Evolutionary conservation across 345 rosid species (phyloP), one percentile per base, ranked within the genome.

Genomic region (Odontarrhena argentea): DNA sequence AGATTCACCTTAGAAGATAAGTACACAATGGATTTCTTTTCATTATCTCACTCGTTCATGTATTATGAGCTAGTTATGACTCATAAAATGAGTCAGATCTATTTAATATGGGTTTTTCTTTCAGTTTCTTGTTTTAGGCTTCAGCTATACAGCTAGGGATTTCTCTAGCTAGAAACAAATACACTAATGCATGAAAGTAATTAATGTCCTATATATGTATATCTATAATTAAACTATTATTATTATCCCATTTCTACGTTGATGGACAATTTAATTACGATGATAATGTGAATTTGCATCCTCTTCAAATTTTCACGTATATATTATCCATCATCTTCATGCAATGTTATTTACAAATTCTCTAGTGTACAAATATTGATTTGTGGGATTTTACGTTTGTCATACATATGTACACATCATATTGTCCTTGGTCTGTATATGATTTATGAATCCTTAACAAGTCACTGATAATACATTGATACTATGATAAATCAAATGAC

Each of bases 401-500:
- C 54, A 43, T 25, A 6, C 18, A 44, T 44, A 42, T 24, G 2
- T 14, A 45, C 35, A 38, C 41, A 22, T 36, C 45, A 7, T 13
- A 42, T 12, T 46, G 7, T 41, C 3, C 22, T 12, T 26, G 36
- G 24, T 57, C 15, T 1, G 12, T 26, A 41, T 42, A 34, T 57
- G 48, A 8, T 68, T 14, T 46, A 10, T 25, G 9, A 32, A 18
- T 30, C 41, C 44, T 40, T 50, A 14, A 49, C 68, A 62, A 25
- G 68, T 55, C 50, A 46, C 5, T 35, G 26, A 24, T 54, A 5
- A 32, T 32, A 5, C 36, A 32, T 28, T 28, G 52, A 36, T 26
- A 11, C 13, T 37, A 48, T 40, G 58, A 40, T 56, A 41, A 50
- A 65, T 58, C 53, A 53, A 58, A 51, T 14, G 48, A 73, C 35